phyloP scores from a whole-genome alignment of 495 filamentous ascomycete species.

The Xylona heveae region DNA sequence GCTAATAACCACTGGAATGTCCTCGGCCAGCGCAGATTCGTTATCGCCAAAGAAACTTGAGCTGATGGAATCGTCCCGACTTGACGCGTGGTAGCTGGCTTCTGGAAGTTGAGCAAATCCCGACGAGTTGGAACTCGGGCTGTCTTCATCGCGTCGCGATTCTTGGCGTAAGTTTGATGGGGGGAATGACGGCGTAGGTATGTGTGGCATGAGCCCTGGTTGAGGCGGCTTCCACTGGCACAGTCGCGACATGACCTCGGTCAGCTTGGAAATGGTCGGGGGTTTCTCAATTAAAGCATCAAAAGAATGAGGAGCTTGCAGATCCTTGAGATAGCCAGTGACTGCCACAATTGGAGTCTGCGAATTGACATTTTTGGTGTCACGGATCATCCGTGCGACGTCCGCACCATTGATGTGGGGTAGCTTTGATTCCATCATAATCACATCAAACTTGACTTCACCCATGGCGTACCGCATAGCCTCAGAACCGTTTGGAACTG shows the following conservation, averaged over 20 bases:
- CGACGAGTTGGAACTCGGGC: constrained; percentile 66
- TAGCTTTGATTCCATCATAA: constrained; percentile 91
- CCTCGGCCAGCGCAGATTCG: constrained; percentile 58
- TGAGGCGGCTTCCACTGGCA: constrained; percentile 83
- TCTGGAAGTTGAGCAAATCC: constrained; percentile 46
- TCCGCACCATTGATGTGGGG: constrained; percentile 88
- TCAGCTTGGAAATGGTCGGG: constrained; percentile 70
- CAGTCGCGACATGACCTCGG: constrained; percentile 60
- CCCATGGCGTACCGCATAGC: constrained; percentile 81
- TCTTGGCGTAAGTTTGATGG: constrained; percentile 39
- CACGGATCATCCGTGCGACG: constrained; percentile 89
- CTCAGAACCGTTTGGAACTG: constrained; percentile 69
- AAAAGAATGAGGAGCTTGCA: constrained; percentile 85
- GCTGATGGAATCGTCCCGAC: constrained; percentile 65
- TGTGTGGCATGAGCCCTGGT: constrained; percentile 14
- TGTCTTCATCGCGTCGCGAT: constrained; percentile 43
- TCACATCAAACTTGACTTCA: constrained; percentile 86
- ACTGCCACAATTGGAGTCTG: constrained; percentile 89
- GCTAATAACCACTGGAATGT: constrained; percentile 53
- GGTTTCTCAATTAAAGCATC: constrained; percentile 90
- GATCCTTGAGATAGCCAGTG: constrained; percentile 92
- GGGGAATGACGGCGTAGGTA: constrained; percentile 22
- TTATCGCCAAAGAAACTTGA: constrained; percentile 74
- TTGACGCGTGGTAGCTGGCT: constrained; percentile 55
- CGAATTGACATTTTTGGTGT: constrained; percentile 84